phyloP scores from a whole-genome alignment of 2,329 filamentous ascomycete genomes.

The Aspergillus sp. region DNA sequence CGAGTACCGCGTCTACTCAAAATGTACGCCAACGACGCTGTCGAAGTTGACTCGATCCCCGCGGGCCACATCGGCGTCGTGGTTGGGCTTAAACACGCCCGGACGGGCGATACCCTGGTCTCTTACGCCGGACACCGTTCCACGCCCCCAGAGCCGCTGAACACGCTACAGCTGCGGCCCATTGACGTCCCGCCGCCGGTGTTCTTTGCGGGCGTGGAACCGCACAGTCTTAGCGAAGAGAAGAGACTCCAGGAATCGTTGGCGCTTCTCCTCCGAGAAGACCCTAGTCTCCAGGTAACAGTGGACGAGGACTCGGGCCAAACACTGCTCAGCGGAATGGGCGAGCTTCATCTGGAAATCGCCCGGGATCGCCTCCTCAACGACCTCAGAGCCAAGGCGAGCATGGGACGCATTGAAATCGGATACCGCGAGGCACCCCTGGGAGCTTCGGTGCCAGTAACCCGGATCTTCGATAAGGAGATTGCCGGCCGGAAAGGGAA shows the following conservation, averaged over 20 bases:
- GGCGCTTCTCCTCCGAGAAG: slow-evolving; percentile 73
- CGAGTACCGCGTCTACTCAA: slow-evolving; percentile 72
- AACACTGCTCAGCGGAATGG: slow-evolving; percentile 92
- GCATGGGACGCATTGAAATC: slow-evolving; percentile 85
- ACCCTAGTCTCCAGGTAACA: slow-evolving; percentile 80
- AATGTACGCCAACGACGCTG: slow-evolving; percentile 80
- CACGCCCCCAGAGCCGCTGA: slow-evolving; percentile 59
- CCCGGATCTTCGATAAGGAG: slow-evolving; percentile 64
- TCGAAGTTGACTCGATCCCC: slow-evolving; percentile 71
- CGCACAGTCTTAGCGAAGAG: slow-evolving; percentile 65
- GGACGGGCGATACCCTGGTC: slow-evolving; percentile 87
- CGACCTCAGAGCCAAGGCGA: slow-evolving; percentile 77
- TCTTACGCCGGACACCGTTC: slow-evolving; percentile 59
- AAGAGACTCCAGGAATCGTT: slow-evolving; percentile 71
- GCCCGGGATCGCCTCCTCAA: slow-evolving; percentile 79
- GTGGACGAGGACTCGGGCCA: slow-evolving; percentile 85
- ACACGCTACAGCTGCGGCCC: slow-evolving; percentile 72
- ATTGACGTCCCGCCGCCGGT: slow-evolving; percentile 88
- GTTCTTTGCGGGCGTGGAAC: slow-evolving; percentile 92
- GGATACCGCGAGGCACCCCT: slow-evolving; percentile 83
- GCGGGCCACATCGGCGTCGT: slow-evolving; percentile 93
- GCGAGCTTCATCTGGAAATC: slow-evolving; percentile 89
- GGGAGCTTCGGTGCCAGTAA: slow-evolving; percentile 47
- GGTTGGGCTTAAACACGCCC: slow-evolving; percentile 77
- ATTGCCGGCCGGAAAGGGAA: slow-evolving; percentile 72